Evolutionary conservation across 2,329 filamentous ascomycete species (phyloP).

Genomic region (Paracorniculantispora psalliotae): DNA sequence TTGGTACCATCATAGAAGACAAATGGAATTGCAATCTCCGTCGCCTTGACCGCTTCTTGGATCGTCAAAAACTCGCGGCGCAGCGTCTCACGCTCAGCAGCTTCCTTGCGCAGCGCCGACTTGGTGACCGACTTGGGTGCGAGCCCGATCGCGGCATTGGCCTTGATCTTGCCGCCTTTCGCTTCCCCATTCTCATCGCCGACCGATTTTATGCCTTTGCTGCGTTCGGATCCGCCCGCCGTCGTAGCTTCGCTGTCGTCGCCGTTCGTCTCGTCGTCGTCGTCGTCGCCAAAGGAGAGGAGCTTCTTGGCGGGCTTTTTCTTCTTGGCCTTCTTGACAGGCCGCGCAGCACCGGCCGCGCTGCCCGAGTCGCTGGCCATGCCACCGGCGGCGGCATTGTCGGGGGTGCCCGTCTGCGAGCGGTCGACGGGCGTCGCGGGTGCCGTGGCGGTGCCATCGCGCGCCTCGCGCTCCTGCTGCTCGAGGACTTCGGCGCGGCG

Average conservation of each 20-base stretch:
- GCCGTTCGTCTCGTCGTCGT: constrained; percentile 54
- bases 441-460: constrained; percentile 50
- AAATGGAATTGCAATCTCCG: constrained; percentile 87
- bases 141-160: constrained; percentile 56
- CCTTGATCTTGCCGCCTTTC: constrained; percentile 48
- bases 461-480: constrained; percentile 76
- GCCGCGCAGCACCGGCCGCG: constrained; percentile 20
- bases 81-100: constrained; percentile 70
- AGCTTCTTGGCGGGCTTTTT: constrained; percentile 44
- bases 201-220: constrained; percentile 14
- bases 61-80: constrained; percentile 76
- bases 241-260: constrained; percentile 23
- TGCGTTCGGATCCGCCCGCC: constrained; percentile 30
- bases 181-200: constrained; percentile 15
- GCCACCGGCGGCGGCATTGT: constrained; percentile 24
- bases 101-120: constrained; percentile 72
- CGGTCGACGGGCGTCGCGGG: constrained; percentile 42
- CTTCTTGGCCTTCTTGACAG: constrained; percentile 31
- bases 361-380: constrained; percentile 29
- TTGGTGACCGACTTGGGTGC: constrained; percentile 67
- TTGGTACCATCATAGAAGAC: constrained; percentile 96
- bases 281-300: constrained; percentile 65
- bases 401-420: constrained; percentile 44
- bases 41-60: constrained; percentile 82
- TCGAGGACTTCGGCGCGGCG: constrained; percentile 91